Percentiles rank a stretch among this genome's conserved stretches.
Evolutionary conservation across 2,329 filamentous ascomycete species (phyloP).

Genomic region (Thelonectria discophora): DNA sequence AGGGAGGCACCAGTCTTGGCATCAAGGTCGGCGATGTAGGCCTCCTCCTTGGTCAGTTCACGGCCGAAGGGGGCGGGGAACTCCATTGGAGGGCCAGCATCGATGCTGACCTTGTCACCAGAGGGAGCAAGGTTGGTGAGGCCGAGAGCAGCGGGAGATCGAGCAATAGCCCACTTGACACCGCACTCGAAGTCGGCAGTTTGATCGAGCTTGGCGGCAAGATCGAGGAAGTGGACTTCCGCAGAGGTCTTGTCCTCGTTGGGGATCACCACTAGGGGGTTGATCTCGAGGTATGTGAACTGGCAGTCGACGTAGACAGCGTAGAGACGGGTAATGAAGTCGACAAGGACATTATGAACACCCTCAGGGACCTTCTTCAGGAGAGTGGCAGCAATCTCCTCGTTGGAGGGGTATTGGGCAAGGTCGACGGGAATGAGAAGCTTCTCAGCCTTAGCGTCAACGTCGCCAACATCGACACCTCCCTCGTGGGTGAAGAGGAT

Average conservation of each 20-base stretch:
- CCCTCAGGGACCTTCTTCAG: slow-evolving; percentile 94
- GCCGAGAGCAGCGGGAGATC: slow-evolving; percentile 88
- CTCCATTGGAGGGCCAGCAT: slow-evolving; percentile 97
- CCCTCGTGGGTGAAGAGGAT: slow-evolving; percentile 99
- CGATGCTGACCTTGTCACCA: slow-evolving; percentile 84
- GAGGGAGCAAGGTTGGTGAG: slow-evolving; percentile 72
- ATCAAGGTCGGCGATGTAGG: slow-evolving; percentile 98
- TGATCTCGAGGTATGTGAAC: slow-evolving; percentile 99
- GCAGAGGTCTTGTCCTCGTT: slow-evolving; percentile 92
- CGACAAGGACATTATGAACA: slow-evolving; percentile 96
- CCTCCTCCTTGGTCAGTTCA: slow-evolving; percentile 98
- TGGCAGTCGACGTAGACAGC: slow-evolving; percentile 99
- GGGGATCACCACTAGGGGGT: slow-evolving; percentile 97
- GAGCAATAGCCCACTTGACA: slow-evolving; percentile 97
- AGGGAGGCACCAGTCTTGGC: slow-evolving; percentile 99
- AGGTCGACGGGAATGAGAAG: slow-evolving; percentile 96
- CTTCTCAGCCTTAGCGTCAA: slow-evolving; percentile 99
- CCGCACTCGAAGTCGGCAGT: slow-evolving; percentile 99
- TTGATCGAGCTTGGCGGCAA: slow-evolving; percentile 98
- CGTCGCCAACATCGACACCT: slow-evolving; percentile 99
- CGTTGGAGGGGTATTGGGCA: slow-evolving; percentile 92
- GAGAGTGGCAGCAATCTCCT: slow-evolving; percentile 84
- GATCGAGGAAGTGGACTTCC: slow-evolving; percentile 95
- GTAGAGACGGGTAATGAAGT: slow-evolving; percentile 98
- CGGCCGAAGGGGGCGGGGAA: slow-evolving; percentile 99